These are phyloP conservation scores for Laguncularia racemosa DNA, from an alignment of 345 rosid genomes.

Conservation along the genomic window DNA sequence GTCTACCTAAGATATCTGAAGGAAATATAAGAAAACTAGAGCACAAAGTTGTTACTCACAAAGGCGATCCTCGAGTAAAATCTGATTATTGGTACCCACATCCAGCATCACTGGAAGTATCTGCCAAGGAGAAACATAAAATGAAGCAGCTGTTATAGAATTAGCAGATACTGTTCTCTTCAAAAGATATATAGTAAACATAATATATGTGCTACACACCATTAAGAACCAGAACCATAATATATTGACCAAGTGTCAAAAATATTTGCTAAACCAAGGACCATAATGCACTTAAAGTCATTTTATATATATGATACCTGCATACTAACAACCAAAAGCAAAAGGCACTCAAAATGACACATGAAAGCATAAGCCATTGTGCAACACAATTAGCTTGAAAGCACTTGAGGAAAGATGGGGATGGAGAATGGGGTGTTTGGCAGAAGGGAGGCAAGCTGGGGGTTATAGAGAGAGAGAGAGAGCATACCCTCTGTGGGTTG, in stretches of 20 bases:
- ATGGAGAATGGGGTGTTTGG: conserved; percentile 1
- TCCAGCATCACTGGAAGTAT: conserved; percentile 93
- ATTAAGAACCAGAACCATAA: too few relatives aligned
- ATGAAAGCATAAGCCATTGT: too few relatives aligned
- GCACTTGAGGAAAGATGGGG: background rate
- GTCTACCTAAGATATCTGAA: background rate
- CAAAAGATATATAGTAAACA: too few relatives aligned
- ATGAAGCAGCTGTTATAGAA: background rate
- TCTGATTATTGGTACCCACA: conserved; percentile 92
- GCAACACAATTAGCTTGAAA: too few relatives aligned
- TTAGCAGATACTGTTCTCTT: background rate
- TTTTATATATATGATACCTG: too few relatives aligned
- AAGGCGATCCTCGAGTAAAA: conserved; percentile 73
- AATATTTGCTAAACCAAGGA: too few relatives aligned
- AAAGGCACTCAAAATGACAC: too few relatives aligned
- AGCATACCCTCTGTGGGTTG: conserved; percentile 78
- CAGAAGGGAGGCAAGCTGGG: conserved; percentile 1
- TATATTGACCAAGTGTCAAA: too few relatives aligned
- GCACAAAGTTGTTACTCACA: conserved; percentile 42
- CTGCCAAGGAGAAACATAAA: conserved; percentile 26
- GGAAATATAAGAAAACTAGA: background rate
- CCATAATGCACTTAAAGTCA: too few relatives aligned
- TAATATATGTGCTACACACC: too few relatives aligned
- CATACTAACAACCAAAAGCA: too few relatives aligned
- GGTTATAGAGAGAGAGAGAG: conserved; percentile 2